phyloP scores from a whole-genome alignment of 768 basidiomycete genomes.

The Mycena floridula region DNA sequence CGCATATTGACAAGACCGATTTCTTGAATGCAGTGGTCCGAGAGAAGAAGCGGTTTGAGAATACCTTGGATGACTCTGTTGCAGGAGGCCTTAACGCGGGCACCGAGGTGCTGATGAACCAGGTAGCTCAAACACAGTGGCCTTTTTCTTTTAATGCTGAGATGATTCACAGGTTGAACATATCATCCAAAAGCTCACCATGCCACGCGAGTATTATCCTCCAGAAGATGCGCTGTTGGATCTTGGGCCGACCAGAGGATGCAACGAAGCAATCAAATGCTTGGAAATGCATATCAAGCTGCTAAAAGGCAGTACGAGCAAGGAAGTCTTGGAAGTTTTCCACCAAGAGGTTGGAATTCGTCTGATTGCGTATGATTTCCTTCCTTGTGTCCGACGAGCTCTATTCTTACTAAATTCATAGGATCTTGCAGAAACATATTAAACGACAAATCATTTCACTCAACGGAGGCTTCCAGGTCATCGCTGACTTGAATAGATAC shows the following conservation, averaged over 20 bases:
- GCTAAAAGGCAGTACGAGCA: conserved; percentile 88
- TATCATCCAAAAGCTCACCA: conserved; percentile 77
- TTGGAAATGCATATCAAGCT: conserved; percentile 88
- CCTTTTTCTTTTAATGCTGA: neutral
- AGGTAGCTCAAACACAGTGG: conserved; percentile 37
- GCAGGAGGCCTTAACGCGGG: conserved; percentile 92
- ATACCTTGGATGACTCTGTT: conserved; percentile 86
- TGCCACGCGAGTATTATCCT: conserved; percentile 87
- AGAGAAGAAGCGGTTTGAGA: conserved; percentile 96
- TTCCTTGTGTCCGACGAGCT: neutral
- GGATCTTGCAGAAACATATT: conserved; percentile 93
- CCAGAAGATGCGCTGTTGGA: conserved; percentile 75
- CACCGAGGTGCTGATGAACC: conserved; percentile 92
- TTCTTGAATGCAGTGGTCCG: conserved; percentile 90
- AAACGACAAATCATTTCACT: conserved; percentile 97
- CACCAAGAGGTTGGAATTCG: conserved; percentile 96
- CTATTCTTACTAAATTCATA: conserved; percentile 20
- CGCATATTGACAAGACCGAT: conserved; percentile 88
- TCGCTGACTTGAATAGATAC: conserved; percentile 94
- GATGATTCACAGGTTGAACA: conserved; percentile 78
- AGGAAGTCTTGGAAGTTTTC: conserved; percentile 96
- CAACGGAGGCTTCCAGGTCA: conserved; percentile 90
- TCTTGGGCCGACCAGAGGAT: conserved; percentile 80
- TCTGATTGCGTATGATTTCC: conserved; percentile 53
- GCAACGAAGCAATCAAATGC: conserved; percentile 84